Percentiles rank a stretch among this genome's conserved stretches.
Evolutionary conservation across 345 rosid species (phyloP).

Genomic region (Eucalyptus polyanthemos): DNA sequence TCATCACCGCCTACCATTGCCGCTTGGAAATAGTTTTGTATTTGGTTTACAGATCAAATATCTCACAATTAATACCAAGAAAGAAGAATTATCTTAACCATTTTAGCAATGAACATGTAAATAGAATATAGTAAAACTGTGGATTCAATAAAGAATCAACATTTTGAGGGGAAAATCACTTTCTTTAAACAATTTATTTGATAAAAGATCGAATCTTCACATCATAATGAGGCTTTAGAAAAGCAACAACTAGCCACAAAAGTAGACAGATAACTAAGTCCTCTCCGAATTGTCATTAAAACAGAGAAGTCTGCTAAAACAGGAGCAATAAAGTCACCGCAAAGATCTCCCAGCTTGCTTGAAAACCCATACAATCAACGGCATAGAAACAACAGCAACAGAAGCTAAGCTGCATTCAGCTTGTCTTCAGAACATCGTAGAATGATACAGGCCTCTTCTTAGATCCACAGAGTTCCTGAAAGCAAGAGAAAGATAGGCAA

Average conservation of each 20-base stretch:
- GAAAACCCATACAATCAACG: neutral
- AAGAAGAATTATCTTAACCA: neutral
- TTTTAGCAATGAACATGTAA: neutral
- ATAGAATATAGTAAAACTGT: neutral
- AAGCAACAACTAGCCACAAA: neutral
- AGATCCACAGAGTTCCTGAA: slow-evolving; percentile 50
- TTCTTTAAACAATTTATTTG: neutral
- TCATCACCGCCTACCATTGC: neutral
- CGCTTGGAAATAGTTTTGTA: neutral
- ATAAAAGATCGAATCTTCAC: neutral
- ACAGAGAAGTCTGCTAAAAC: neutral
- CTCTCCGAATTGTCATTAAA: neutral
- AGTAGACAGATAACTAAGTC: neutral
- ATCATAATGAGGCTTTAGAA: neutral
- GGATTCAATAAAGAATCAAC: neutral
- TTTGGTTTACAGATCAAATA: neutral
- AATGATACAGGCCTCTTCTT: slow-evolving; percentile 57
- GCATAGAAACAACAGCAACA: neutral
- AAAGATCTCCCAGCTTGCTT: neutral
- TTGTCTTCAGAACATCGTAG: slow-evolving; percentile 40
- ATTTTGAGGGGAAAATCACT: neutral
- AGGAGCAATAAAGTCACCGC: neutral
- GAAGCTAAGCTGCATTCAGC: neutral
- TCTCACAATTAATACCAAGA: neutral
- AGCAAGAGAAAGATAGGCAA: neutral